Evolutionary conservation across 129 eudicot genomes (phyloP).

Genomic region (Calendula officinalis): DNA sequence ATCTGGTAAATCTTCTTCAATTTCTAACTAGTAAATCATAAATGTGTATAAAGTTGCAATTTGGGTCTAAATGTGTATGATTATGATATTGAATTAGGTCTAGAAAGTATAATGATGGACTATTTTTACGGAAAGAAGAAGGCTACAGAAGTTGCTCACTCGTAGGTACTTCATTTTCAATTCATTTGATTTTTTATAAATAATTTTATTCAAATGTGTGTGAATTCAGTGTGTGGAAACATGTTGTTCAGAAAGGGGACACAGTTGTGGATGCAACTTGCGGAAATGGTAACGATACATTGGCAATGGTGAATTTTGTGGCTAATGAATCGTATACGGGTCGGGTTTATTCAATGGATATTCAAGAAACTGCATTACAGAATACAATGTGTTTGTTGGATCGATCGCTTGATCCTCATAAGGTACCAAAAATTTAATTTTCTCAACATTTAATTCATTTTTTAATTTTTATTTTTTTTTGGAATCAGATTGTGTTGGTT

Average conservation of each 20-base stretch:
- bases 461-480: not conserved
- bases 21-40: not conserved
- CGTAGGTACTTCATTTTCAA: constrained; percentile 55
- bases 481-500: not conserved
- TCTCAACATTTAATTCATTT: not conserved
- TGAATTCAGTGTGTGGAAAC: constrained; percentile 63
- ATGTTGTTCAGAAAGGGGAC: constrained; percentile 75
- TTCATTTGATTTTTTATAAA: not conserved
- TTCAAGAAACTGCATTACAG: constrained; percentile 71
- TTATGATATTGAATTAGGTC: constrained; percentile 28
- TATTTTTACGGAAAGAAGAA: constrained; percentile 72
- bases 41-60: not conserved
- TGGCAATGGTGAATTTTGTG: constrained; percentile 71
- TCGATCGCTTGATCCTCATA: constrained; percentile 34
- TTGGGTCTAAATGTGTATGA: not conserved
- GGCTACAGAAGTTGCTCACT: constrained; percentile 90
- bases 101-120: constrained; percentile 65
- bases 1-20: not conserved
- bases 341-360: constrained; percentile 78
- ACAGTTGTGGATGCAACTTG: constrained; percentile 89
- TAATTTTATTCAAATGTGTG: not conserved
- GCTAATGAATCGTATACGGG: constrained; percentile 51
- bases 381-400: constrained; percentile 62
- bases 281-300: constrained; percentile 90
- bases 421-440: constrained; percentile 45